These are phyloP conservation scores for Eurotiales sp. DNA, from an alignment of 2,329 filamentous ascomycete species.

Conservation along the genomic window DNA sequence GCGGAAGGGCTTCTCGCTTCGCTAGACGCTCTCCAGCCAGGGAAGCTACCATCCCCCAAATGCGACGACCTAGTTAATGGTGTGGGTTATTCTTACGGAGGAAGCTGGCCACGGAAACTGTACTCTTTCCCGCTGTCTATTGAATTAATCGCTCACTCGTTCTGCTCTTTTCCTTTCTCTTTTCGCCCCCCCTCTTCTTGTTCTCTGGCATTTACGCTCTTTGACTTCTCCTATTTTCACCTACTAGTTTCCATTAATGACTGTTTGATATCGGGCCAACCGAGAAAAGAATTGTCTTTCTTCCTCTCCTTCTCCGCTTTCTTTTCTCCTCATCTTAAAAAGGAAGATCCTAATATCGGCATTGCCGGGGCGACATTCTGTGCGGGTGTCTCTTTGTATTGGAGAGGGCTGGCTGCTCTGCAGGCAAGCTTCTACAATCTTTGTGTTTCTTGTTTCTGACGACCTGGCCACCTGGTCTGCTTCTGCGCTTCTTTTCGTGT, in stretches of 20 bases:
- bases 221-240: conserved; percentile 25
- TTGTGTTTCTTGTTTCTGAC: conserved; percentile 11
- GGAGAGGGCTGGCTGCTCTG: conserved; percentile 20
- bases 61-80: conserved; percentile 16
- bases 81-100: conserved; percentile 13
- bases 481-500: conserved; percentile 37
- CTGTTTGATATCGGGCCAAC: conserved; percentile 26
- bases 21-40: conserved; percentile 53
- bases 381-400: conserved; percentile 5
- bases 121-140: conserved; percentile 15
- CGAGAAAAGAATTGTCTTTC: conserved; percentile 20
- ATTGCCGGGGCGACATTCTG: too few species aligned
- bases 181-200: too few species aligned
- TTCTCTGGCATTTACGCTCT: conserved; percentile 27
- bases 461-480: conserved; percentile 24
- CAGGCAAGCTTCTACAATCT: conserved; percentile 18
- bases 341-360: conserved; percentile 22
- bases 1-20: conserved; percentile 98
- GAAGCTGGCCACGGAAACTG: conserved; percentile 13
- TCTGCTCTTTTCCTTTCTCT: conserved; percentile 20
- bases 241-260: conserved; percentile 31
- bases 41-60: conserved; percentile 13
- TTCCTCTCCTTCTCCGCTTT: conserved; percentile 10
- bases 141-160: conserved; percentile 16
- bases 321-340: conserved; percentile 12